Conservation (phyloP, 2,329 filamentous ascomycete genomes). For the Lasiodiplodia hormozganensis region DNA sequence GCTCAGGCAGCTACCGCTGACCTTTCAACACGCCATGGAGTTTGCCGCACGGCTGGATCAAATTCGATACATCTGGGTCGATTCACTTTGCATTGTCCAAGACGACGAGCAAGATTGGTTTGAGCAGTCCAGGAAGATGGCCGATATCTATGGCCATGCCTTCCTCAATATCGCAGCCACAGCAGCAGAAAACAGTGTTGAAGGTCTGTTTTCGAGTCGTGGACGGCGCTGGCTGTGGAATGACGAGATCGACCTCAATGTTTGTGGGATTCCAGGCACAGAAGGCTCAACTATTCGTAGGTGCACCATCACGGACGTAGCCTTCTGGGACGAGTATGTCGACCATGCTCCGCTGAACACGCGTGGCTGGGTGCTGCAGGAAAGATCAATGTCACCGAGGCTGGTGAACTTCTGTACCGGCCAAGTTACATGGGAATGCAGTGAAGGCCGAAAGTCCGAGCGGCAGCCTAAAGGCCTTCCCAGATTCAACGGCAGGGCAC, state of each 20-base stretch:
- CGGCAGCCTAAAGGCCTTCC: neutral
- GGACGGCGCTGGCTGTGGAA: neutral
- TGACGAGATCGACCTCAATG: neutral
- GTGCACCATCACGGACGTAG: neutral
- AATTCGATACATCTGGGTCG: slow-evolving; percentile 27
- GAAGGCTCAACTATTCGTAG: neutral
- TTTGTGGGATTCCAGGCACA: neutral
- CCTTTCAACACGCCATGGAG: slow-evolving; percentile 29
- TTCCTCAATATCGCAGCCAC: neutral
- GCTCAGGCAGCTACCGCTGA: slow-evolving; percentile 29
- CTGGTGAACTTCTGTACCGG: neutral
- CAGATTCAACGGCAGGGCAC: accelerated
- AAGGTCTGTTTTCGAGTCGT: neutral
- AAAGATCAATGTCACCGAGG: neutral
- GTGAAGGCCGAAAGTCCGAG: neutral
- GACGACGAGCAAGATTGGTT: neutral
- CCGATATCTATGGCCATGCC: neutral
- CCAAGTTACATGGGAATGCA: neutral
- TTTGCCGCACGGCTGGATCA: slow-evolving; percentile 29
- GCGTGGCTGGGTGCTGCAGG: neutral
- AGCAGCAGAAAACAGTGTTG: neutral
- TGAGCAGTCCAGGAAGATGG: neutral
- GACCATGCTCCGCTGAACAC: neutral
- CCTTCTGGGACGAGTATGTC: neutral
- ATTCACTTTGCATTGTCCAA: slow-evolving; percentile 18